Base-by-base conservation (phyloP, 345 rosid species). In the Balakata baccata region DNA sequence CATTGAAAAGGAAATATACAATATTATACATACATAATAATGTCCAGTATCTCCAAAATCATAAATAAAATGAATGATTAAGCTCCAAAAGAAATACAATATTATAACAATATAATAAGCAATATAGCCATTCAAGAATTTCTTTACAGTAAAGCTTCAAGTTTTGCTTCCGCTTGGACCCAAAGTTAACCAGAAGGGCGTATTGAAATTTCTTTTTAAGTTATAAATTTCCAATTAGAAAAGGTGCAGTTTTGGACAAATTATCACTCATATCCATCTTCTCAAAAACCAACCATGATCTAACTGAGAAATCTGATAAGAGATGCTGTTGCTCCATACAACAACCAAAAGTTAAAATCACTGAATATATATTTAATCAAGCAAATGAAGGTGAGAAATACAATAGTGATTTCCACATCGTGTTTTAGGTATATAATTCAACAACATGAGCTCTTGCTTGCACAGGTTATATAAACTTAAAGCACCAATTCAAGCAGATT, bases 1-100 rank as follows among this genome's bases (percentile, higher is more conserved):
- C 76, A 71, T 63, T 46, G 77, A 76, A 82, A 81, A 66, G 39
- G 74, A 41, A 72, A 62, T 39, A 57, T 38, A 75, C 58, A 73
- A 68, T 75, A 72, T 75, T 65, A 65, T 17, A 11, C 34, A 65
- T 65, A 29, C 0, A 3, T 64, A 50, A 25, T 13, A 49, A 58
- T 43, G n/a, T 70, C 6, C 73, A 43, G 9, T 10, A 56, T 1
- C 63, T 39, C 64, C 12, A 46, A 34, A 69, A 29, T 34, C 53
- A 50, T 16, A 11, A 52, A 41, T 29, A 29, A 69, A 20, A 53
- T 22, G 38, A 12, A 53, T 53, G 18, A 69, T 1, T 54, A 63
- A 18, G 50, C 63, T 56, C 63, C 56, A 7, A 37, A 37, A 38
- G 17, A 18, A 29, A 11, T 22, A 54, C 0, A 25, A 3, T 18